Conservation (phyloP, 148 eudicot genomes). For the Silene latifolia region DNA sequence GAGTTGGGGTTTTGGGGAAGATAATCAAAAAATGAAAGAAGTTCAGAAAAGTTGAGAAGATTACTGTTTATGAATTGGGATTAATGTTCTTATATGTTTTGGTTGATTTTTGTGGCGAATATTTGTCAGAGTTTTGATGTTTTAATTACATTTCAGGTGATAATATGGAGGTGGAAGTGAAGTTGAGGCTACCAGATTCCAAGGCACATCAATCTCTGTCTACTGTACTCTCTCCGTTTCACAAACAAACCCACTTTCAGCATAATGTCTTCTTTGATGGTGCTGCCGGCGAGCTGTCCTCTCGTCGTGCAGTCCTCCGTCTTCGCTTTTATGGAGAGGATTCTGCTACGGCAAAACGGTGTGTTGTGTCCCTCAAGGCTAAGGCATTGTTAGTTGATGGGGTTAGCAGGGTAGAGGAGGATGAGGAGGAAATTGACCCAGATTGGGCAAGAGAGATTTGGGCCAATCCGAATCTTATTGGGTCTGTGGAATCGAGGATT, state of each 20-base stretch:
- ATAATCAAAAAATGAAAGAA: not conserved
- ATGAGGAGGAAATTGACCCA: constrained; percentile 71
- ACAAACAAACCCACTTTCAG: constrained; percentile 53
- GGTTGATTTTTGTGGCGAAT: not conserved
- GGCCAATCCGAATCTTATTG: constrained; percentile 42
- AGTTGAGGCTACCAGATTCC: constrained; percentile 55
- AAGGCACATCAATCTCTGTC: constrained; percentile 43
- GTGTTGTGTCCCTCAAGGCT: constrained; percentile 65
- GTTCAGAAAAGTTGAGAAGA: not conserved
- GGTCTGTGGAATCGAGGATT: constrained; percentile 46
- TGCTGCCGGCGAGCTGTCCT: constrained; percentile 47
- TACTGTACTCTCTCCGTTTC: constrained; percentile 49
- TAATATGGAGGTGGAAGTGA: constrained; percentile 83
- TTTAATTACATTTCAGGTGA: constrained; percentile 2
- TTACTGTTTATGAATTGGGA: not conserved
- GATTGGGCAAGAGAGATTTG: constrained; percentile 44
- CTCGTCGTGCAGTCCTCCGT: constrained; percentile 68
- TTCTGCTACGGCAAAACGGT: constrained; percentile 35
- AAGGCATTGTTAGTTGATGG: constrained; percentile 58
- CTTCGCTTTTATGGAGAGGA: constrained; percentile 72
- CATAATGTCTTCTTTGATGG: constrained; percentile 81
- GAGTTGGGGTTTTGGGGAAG: not conserved
- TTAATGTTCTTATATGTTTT: not conserved
- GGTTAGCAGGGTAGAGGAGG: constrained; percentile 80
- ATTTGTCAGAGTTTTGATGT: not conserved